phyloP scores from a whole-genome alignment of 495 filamentous ascomycete species.

The Pyronema omphalodes region DNA sequence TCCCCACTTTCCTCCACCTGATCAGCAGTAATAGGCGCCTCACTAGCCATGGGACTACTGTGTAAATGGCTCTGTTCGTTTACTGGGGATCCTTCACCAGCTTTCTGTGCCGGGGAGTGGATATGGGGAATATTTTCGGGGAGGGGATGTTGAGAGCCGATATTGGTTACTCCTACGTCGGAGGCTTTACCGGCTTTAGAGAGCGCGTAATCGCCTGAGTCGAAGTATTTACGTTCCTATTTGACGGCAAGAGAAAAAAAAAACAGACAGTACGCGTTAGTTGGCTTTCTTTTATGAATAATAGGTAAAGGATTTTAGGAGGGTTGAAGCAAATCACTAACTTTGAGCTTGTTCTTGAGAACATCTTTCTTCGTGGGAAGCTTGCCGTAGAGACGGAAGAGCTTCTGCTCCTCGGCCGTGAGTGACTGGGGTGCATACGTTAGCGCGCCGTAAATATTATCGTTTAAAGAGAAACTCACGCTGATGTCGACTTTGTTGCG shows the following conservation, averaged over 20 bases:
- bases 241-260: too few relatives aligned
- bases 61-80: slow-evolving; percentile 21
- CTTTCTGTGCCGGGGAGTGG: slow-evolving; percentile 1
- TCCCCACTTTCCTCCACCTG: background rate
- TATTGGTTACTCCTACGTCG: slow-evolving; percentile 77
- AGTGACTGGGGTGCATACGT: slow-evolving; percentile 41
- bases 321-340: slow-evolving; percentile 22
- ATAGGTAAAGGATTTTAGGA: background rate
- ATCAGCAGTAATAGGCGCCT: slow-evolving; percentile 15
- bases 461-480: slow-evolving; percentile 38
- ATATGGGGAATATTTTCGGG: slow-evolving; percentile 95
- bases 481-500: slow-evolving; percentile 92
- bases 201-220: slow-evolving; percentile 93
- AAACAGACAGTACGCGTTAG: background rate
- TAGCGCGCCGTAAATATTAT: slow-evolving; percentile 1
- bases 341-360: slow-evolving; percentile 89
- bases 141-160: slow-evolving; percentile 83
- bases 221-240: slow-evolving; percentile 96
- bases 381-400: slow-evolving; percentile 93
- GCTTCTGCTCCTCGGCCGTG: slow-evolving; percentile 78
- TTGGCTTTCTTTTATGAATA: background rate
- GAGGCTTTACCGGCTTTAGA: slow-evolving; percentile 96
- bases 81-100: slow-evolving; percentile 29
- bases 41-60: slow-evolving; percentile 18
- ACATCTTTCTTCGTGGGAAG: slow-evolving; percentile 89